Base-by-base conservation (phyloP, 768 basidiomycete species). In the Russula dissimulans region DNA sequence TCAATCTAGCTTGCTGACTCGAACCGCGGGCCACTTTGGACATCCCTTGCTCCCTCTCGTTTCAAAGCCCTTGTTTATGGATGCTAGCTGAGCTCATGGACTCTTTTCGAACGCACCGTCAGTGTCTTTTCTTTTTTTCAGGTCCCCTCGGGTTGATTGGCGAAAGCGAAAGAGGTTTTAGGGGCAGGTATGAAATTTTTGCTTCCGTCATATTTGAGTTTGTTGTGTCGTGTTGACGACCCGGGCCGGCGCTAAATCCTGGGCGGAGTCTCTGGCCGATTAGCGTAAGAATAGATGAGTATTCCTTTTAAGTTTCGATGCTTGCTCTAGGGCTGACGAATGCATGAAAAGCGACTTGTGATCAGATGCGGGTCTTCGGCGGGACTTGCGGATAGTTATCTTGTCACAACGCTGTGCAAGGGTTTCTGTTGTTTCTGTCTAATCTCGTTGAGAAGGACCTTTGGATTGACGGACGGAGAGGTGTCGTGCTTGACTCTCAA, bases 381-480 rank as follows among this genome's bases (percentile, higher is more conserved):
- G 8, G 36, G 48, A 61, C 49, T 46, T 17, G 43, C 44, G 26
- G 48, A 26, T 56, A 15, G 36, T 61, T 52, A 5, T 39, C 14
- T 41, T 42, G 75, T 75, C 73, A 41, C 67, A 60, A 76, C 79
- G 54, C 45, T 75, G 4, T 80, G 78, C 57, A 89, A 93, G 69
- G 89, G 92, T 68, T 92, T 92, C 17, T 34, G 17, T 17, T 7
- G 26, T 6, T 11, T 26, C 22, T 22, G 36, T 31, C 48, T 42
- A 81, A 77, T 53, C 77, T 93, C 17, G 71, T 86, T 41, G 76
- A 85, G 69, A 81, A 83, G 67, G 89, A 92, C 67, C 75, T 93
- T 18, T 92, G 89, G 90, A 80, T 93, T 59, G 89, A 93, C 69
- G 81, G 87, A 67, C 74, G 75, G 5, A 78, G 81, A 26, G 92